Evolutionary conservation across 352 stramenopile genomes (phyloP).

Genomic region (Globisporangium echinulatum): DNA sequence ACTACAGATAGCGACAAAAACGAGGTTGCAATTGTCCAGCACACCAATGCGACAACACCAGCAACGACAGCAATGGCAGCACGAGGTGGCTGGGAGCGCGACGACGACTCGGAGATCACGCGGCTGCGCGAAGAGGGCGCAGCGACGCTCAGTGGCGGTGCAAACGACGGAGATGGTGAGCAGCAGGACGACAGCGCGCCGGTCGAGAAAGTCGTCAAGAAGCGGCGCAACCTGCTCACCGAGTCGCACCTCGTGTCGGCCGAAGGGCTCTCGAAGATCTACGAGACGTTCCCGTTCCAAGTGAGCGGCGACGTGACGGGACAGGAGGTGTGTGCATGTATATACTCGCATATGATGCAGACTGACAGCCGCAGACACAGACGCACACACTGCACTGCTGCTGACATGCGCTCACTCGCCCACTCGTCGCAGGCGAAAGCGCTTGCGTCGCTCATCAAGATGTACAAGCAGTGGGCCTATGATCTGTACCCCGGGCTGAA

Average conservation of each 20-base stretch:
- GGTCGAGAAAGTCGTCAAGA: constrained; percentile 20
- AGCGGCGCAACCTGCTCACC: constrained; percentile 49
- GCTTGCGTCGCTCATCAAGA: constrained; percentile 54
- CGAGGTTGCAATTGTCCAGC: neutral
- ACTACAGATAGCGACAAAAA: neutral
- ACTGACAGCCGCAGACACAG: neutral
- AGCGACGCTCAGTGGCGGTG: constrained; percentile 1
- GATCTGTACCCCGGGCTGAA: constrained; percentile 77
- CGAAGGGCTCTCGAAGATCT: constrained; percentile 65
- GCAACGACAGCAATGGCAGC: constrained; percentile 25
- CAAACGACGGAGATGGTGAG: constrained; percentile 7
- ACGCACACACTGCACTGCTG: neutral
- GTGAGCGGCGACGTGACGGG: constrained; percentile 42
- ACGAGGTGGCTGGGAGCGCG: constrained; percentile 48
- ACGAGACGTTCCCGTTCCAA: constrained; percentile 67
- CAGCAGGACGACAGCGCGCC: neutral
- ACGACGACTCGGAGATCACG: constrained; percentile 31
- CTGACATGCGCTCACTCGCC: neutral
- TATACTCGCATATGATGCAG: neutral
- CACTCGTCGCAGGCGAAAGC: constrained; percentile 32
- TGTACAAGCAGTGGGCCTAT: constrained; percentile 86
- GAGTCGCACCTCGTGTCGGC: constrained; percentile 59
- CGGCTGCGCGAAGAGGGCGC: constrained; percentile 14
- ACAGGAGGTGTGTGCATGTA: constrained; percentile 33
- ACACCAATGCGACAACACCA: neutral